Percentiles rank a stretch among this genome's conserved stretches.
phyloP scores from a whole-genome alignment of 2,329 filamentous ascomycete species.

The Fusarium devonianum region DNA sequence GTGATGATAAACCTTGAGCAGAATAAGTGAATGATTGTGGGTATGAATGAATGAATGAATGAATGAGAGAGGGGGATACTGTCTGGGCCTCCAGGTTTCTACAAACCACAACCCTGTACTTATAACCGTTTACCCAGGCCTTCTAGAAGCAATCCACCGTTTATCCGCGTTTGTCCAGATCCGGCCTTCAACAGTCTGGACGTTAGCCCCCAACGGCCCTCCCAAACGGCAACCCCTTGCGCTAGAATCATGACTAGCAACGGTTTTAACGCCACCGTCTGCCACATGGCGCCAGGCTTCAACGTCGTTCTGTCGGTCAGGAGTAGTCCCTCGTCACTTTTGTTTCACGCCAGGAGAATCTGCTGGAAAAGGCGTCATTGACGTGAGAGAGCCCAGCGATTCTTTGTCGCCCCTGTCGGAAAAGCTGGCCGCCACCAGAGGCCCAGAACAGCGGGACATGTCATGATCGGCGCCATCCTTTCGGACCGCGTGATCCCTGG shows the following conservation, averaged over 20 bases:
- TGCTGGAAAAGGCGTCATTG: not conserved
- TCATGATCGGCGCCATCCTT: not conserved
- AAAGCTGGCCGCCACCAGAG: not conserved
- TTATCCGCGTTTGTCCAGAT: conserved; percentile 16
- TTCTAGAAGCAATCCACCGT: conserved; percentile 21
- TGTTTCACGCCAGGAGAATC: conserved; percentile 10
- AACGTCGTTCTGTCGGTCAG: conserved; percentile 12
- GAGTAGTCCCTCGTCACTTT: not conserved
- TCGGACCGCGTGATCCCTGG: not conserved
- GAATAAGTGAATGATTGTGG: conserved; percentile 17
- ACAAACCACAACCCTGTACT: not conserved
- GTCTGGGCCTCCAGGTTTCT: not conserved
- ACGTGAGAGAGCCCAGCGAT: not conserved
- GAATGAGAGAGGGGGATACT: not conserved
- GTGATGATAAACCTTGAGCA: too few relatives aligned
- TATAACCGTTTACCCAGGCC: conserved; percentile 1
- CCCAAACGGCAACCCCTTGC: conserved; percentile 22
- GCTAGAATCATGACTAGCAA: conserved; percentile 18
- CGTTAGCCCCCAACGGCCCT: conserved; percentile 18
- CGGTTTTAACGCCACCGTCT: conserved; percentile 28
- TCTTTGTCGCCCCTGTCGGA: not conserved
- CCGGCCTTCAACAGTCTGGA: conserved; percentile 18
- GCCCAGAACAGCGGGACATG: not conserved
- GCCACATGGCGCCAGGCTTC: conserved; percentile 22
- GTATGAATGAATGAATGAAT: conserved; percentile 11